Evolutionary conservation across 2,329 filamentous ascomycete species (phyloP), one percentile per base, ranked within the genome.

Genomic region (Venturia asperata): DNA sequence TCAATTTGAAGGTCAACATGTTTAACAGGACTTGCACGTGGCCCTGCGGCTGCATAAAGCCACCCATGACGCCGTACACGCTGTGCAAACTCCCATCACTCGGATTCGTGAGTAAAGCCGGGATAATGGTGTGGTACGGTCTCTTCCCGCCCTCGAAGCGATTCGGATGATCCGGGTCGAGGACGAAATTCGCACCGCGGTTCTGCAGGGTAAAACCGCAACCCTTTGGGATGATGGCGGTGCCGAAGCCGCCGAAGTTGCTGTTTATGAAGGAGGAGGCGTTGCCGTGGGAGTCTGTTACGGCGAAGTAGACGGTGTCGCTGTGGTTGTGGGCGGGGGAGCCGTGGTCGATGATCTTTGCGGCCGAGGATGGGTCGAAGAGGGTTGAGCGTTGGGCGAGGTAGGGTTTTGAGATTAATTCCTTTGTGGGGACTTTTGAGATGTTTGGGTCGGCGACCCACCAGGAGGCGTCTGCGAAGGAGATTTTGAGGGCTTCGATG

Each of bases 81-180:
- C 86, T 89, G 75, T 96, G 90, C 65, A 97, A 78, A 61, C 84
- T 87, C 34, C 85, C 85, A 70, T 95, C 91, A 5, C 79, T 78
- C 21, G 85, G 74, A 70, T 94, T 91, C 0, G 94, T 97, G 21
- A 93, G 86, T 75, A 97, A 83, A 0, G 90, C 93, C 0, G 94
- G 93, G 71, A 99, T 99, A 75, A 99, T 97, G 64, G 94, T 99
- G 76, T 97, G 94, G 77, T 97, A 99, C 0, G 94, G 94, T 58
- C 94, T 79, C 80, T 97, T 97, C 42, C 87, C 81, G 0, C 92
- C 90, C 9, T 85, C 90, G 17, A 96, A 81, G 24, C 82, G 83
- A 72, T 97, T 97, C 0, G 92, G 91, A 72, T 96, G 92, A 1
- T 79, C 78, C 0, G 81, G 74, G 30, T 83, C 78, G 0, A 99